A percentile compares a stretch with the other conserved stretches of the same genome.
Conservation (phyloP, 208 protist species). For the Crithidia bombi region DNA sequence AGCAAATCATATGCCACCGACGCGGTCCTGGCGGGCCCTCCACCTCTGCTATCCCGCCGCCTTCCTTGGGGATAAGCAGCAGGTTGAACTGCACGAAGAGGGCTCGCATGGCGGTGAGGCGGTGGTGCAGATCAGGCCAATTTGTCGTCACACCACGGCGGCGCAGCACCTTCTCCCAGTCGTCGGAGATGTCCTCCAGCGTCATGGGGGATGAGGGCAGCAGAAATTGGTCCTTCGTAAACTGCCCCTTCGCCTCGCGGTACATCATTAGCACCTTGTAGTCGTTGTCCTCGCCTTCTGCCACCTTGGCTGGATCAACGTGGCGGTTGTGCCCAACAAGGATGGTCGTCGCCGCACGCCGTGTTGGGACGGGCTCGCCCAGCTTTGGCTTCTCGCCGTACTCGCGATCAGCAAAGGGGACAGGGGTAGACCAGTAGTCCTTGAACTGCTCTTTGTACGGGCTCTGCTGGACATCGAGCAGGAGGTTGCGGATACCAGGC, state of each 20-base stretch:
- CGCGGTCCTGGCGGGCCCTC: slow-evolving; percentile 83
- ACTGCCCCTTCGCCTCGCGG: slow-evolving; percentile 74
- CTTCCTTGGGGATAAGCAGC: slow-evolving; percentile 82
- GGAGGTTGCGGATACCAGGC: slow-evolving; percentile 71
- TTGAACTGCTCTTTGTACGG: slow-evolving; percentile 94
- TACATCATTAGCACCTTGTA: slow-evolving; percentile 92
- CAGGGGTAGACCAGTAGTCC: slow-evolving; percentile 86
- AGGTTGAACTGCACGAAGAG: slow-evolving; percentile 79
- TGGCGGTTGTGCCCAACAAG: slow-evolving; percentile 76
- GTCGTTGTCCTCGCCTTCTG: slow-evolving; percentile 84
- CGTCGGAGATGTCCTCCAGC: slow-evolving; percentile 72
- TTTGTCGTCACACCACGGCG: slow-evolving; percentile 75
- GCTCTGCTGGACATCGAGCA: slow-evolving; percentile 79
- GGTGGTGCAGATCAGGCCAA: slow-evolving; percentile 69
- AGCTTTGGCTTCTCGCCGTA: slow-evolving; percentile 87
- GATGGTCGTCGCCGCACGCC: slow-evolving; percentile 74
- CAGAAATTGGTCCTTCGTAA: slow-evolving; percentile 84
- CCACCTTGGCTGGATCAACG: slow-evolving; percentile 54
- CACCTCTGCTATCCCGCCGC: slow-evolving; percentile 82
- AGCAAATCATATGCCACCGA: slow-evolving; percentile 79
- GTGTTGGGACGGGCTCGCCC: slow-evolving; percentile 78
- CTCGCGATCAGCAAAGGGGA: slow-evolving; percentile 84
- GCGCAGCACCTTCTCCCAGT: slow-evolving; percentile 76
- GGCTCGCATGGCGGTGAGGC: slow-evolving; percentile 77
- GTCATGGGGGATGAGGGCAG: slow-evolving; percentile 70